phyloP scores from a whole-genome alignment of 768 basidiomycete genomes.

The Termitomyces bulborhizus region DNA sequence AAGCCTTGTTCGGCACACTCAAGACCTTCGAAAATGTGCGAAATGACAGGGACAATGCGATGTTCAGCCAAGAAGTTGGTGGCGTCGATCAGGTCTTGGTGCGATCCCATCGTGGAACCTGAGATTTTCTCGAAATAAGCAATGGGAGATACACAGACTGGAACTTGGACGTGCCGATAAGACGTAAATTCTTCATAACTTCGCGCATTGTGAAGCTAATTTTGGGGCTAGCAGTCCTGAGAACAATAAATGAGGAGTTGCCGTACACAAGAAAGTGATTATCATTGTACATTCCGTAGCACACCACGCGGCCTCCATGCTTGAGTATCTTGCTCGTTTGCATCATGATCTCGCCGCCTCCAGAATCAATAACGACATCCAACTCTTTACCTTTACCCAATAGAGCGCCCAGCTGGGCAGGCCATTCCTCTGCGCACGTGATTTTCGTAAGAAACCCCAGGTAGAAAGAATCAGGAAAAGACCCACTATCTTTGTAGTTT shows the following conservation, averaged over 20 bases:
- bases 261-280: not conserved
- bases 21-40: conserved; percentile 64
- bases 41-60: conserved; percentile 63
- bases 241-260: not conserved
- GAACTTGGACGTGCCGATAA: conserved; percentile 49
- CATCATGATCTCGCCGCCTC: conserved; percentile 58
- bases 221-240: conserved; percentile 55
- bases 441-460: not conserved
- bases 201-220: conserved; percentile 73
- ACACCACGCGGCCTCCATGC: conserved; percentile 51
- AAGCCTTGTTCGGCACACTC: conserved; percentile 64
- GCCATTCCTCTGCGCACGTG: conserved; percentile 40
- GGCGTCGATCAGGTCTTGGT: conserved; percentile 64
- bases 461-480: not conserved
- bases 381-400: conserved; percentile 34
- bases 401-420: conserved; percentile 35
- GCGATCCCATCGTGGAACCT: conserved; percentile 87
- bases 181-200: conserved; percentile 66
- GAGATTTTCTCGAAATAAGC: not conserved
- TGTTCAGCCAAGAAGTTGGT: conserved; percentile 65
- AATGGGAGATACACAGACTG: not conserved
- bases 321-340: conserved; percentile 45
- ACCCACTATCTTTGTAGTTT: conserved; percentile 60
- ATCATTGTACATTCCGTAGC: conserved; percentile 56
- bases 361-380: conserved; percentile 65